Evolutionary conservation across 495 filamentous ascomycete species (phyloP), one percentile per base, ranked within the genome.

Genomic region (Articulospora tetracladia): DNA sequence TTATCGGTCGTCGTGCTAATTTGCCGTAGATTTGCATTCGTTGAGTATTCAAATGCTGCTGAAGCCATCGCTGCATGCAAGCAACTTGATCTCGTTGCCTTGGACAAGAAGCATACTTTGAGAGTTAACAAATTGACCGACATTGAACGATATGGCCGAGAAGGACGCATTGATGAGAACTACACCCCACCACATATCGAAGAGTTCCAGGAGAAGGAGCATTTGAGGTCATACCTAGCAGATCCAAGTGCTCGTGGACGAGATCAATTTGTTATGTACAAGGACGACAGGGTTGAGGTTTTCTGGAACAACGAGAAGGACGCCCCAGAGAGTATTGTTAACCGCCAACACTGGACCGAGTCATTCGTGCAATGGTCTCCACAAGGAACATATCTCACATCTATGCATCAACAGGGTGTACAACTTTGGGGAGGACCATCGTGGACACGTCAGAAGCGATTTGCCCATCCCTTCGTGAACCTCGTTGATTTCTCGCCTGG

Each of bases 261-360:
- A 25, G 94, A 98, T 73, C 93, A 98, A 73, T 91, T 97, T 66
- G 88, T 88, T 66, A 91, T 97, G 80, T 97, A 86, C 81, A 86
- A 89, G 39, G 85, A 84, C 59, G 94, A 98, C 46, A 85, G 86
- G 58, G 94, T 98, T 19, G 92, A 91, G 48, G 89, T 98, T 0
- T 96, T 91, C 79, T 97, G 92, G 93, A 97, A 97, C 77, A 94
- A 91, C 82, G 93, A 96, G 77, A 91, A 86, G 74, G 94, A 97
- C 59, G 68, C 79, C 0, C 92, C 94, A 15, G 94, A 98, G 76
- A 83, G 84, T 44, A 83, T 96, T 26, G 87, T 98, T 55, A 92
- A 98, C 67, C 87, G 94, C 59, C 82, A 83, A 68, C 87, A 93
- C 77, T 98, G 94, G 94, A 98, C 94, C 60, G 95, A 98, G 73